A percentile compares a stretch with the other conserved stretches of the same genome.
These are phyloP conservation scores for Clonostachys sp. DNA, from an alignment of 2,329 filamentous ascomycete genomes.

Conservation along the genomic window DNA sequence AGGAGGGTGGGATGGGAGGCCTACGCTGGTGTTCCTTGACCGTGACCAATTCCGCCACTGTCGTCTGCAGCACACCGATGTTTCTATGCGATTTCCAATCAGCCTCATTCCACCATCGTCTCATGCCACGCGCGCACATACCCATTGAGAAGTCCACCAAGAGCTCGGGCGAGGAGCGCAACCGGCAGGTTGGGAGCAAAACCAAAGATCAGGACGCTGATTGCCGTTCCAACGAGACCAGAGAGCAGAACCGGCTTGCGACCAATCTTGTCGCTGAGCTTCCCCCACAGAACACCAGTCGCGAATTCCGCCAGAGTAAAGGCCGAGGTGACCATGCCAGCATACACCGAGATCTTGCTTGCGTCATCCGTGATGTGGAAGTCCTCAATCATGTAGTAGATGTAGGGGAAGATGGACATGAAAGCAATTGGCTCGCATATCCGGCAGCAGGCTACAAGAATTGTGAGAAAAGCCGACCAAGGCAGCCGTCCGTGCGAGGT, in stretches of 20 bases:
- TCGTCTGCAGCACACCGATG: slow-evolving; percentile 92
- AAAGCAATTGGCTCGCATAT: slow-evolving; percentile 99
- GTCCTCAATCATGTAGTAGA: slow-evolving; percentile 94
- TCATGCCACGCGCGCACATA: slow-evolving; percentile 37
- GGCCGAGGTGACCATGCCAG: slow-evolving; percentile 91
- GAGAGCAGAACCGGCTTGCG: slow-evolving; percentile 88
- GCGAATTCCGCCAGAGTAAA: slow-evolving; percentile 96
- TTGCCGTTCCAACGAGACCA: slow-evolving; percentile 83
- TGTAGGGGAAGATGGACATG: slow-evolving; percentile 99
- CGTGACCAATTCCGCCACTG: slow-evolving; percentile 88
- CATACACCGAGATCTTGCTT: slow-evolving; percentile 82
- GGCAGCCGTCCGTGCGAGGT: not conserved
- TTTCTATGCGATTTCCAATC: slow-evolving; percentile 50
- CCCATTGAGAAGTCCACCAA: slow-evolving; percentile 92
- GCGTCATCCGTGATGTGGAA: slow-evolving; percentile 80
- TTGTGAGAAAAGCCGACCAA: not conserved
- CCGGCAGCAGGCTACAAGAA: slow-evolving; percentile 70
- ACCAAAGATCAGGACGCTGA: slow-evolving; percentile 91
- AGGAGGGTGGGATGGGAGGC: slow-evolving; percentile 19
- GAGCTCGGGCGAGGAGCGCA: slow-evolving; percentile 79
- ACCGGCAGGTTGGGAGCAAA: slow-evolving; percentile 79
- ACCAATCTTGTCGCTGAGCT: slow-evolving; percentile 85
- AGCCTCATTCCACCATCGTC: slow-evolving; percentile 1
- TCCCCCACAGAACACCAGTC: slow-evolving; percentile 88
- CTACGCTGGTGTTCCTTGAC: slow-evolving; percentile 88